Base-by-base conservation (phyloP, 2,329 filamentous ascomycete genomes). In the Diaporthe ilicicola region DNA sequence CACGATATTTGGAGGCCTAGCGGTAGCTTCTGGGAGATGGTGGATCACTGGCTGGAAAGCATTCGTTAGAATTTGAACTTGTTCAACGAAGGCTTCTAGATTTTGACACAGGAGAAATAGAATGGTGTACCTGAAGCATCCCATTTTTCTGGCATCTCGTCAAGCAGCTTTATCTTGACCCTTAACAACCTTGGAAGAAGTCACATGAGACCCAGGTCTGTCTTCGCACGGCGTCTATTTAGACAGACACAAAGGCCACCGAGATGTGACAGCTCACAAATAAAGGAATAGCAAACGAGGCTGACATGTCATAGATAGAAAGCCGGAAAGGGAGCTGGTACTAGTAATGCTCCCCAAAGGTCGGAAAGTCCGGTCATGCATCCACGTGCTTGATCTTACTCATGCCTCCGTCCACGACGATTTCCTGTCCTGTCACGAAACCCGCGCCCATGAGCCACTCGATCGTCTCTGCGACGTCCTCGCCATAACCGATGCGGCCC, bases 391-490 rank as follows among this genome's bases (percentile, higher is more conserved):
- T 78, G 51, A 76, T 77, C 69, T 73, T 76, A 54, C 73, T 73
- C 13, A 76, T 74, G 10, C 77, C 77, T 1, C 77, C 77, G 56
- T 79, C 77, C 1, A 78, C 74, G 5, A 74, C 72, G 42, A 78
- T 74, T 24, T 78, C 76, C 68, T 78, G 76, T 7, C 77, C 77
- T 13, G 76, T 76, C 17, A 78, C 75, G 55, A 78, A 79, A 10
- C 76, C 76, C 10, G 77, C 77, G 37, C 73, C 70, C 22, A 78
- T 74, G 50, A 79, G 59, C 72, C 82, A 86, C 72, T 84, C 75
- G 15, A 78, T 81, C 0, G 83, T 82, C 66, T 85, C 80, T 13
- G 81, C 80, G 46, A 86, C 81, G 67, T 86, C 84, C 75, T 82
- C 82, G 1, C 83, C 83, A 66, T 81, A 78, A 3, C 84, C 84